Percentiles rank a stretch among this genome's conserved stretches.
Evolutionary conservation across 1,284 basidiomycete species (phyloP).

Genomic region (Malassezia sp.): DNA sequence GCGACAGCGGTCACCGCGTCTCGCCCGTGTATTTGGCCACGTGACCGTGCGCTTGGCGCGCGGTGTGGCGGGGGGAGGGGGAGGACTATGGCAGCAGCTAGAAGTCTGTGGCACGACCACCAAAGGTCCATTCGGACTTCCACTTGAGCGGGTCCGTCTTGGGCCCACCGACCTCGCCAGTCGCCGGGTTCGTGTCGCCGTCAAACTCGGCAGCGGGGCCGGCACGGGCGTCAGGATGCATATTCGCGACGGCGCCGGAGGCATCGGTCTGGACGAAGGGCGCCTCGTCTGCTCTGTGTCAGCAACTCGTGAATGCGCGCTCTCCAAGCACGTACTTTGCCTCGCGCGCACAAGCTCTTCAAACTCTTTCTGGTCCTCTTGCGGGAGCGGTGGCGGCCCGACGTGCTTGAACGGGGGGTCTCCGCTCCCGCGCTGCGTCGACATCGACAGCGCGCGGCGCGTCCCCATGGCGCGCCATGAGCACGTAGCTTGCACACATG

Average conservation of each 20-base stretch:
- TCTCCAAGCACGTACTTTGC: conserved; percentile 27
- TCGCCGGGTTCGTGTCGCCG: conserved; percentile 52
- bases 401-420: conserved; percentile 39
- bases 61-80: too few species aligned
- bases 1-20: too few species aligned
- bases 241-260: conserved; percentile 6
- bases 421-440: too few species aligned
- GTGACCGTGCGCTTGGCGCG: too few species aligned
- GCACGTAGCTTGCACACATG: too few species aligned
- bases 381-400: conserved; percentile 45
- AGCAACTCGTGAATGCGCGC: too few species aligned
- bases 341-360: conserved; percentile 45
- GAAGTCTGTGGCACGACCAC: conserved; percentile 44
- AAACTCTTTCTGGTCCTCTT: conserved; percentile 48
- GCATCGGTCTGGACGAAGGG: conserved; percentile 13
- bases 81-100: too few species aligned
- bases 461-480: too few species aligned
- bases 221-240: conserved; percentile 47
- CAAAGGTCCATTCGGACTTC: conserved; percentile 45
- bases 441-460: too few species aligned
- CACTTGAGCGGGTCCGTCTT: conserved; percentile 52
- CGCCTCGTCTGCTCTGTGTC: conserved; percentile 4
- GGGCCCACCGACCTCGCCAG: conserved; percentile 54
- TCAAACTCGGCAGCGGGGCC: conserved; percentile 50
- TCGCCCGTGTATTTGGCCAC: too few species aligned